Percentiles rank a stretch among this genome's conserved stretches.
Conservation (phyloP, 2,329 filamentous ascomycete species). For the Curvularia sp. region DNA sequence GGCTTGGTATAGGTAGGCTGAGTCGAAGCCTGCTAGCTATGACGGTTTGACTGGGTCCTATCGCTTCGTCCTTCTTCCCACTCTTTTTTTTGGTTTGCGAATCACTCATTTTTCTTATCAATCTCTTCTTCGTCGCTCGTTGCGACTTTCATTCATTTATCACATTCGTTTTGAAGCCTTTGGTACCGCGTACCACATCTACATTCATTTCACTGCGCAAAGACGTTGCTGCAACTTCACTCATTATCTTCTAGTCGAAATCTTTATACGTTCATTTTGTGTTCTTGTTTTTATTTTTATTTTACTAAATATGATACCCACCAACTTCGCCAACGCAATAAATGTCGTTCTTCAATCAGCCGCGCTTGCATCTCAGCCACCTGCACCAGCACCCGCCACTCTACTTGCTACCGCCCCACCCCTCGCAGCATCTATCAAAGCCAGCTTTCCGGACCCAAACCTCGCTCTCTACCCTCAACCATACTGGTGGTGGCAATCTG, state of each 20-base stretch:
- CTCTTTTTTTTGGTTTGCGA: not conserved
- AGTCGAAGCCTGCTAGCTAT: not conserved
- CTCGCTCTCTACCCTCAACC: conserved; percentile 32
- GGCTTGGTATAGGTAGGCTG: conserved; percentile 1
- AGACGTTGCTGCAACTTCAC: not conserved
- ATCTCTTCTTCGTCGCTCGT: not conserved
- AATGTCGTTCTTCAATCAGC: conserved; percentile 10
- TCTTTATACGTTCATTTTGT: not conserved
- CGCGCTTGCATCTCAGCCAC: conserved; percentile 9
- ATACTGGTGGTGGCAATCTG: conserved; percentile 46
- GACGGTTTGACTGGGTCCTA: not conserved
- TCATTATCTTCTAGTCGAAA: not conserved
- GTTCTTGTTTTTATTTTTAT: not conserved
- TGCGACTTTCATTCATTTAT: not conserved
- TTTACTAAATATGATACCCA: conserved; percentile 15
- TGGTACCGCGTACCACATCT: conserved; percentile 3
- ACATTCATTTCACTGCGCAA: conserved; percentile 7
- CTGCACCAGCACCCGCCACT: conserved; percentile 15
- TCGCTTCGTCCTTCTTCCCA: not conserved
- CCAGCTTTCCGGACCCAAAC: conserved; percentile 27
- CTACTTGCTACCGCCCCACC: conserved; percentile 25
- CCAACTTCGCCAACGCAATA: conserved; percentile 12
- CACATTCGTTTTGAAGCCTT: conserved; percentile 3
- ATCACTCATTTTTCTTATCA: not conserved
- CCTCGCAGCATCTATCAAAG: conserved; percentile 28